Base-by-base conservation (phyloP, 1,139 yeast genomes). In the Hyphopichia pseudoburtonii region DNA sequence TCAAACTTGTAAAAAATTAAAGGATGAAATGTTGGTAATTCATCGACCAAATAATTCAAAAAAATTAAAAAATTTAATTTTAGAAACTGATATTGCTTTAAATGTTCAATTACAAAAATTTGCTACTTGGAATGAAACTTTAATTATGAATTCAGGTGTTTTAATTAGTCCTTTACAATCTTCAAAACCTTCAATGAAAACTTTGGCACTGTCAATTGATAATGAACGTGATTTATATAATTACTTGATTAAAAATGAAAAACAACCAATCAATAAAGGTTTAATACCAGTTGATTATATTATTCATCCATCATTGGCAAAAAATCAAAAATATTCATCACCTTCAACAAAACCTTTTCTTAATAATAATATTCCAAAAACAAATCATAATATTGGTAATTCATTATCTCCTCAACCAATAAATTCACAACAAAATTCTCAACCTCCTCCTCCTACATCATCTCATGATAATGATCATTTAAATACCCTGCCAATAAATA, bases 11-110 rank as follows among this genome's bases (percentile, higher is more conserved):
- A 84, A 85, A 46, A 78, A 85, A 36, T 62, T 81, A 45, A 83
- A 94, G 58, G 84, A 80, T 45, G 92, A 86, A 43, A 76, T 89
- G 35, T 64, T 86, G 43, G 73, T 76, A 52, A 73, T 76, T 28
- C 84, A 84, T 53, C 78, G 98, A 47, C 98, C 97, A 9, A 80
- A 76, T 42, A 78, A 80, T 34, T 80, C 89, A 4, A 77, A 80
- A 45, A 83, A 81, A 47, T 70, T 92, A 49, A 86, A 83, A 55
- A 83, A 86, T 56, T 68, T 88, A 46, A 82, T 89, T 38, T 68
- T 88, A 47, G 97, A 90, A 59, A 75, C 87, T 59, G 97, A 92
- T 59, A 80, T 87, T 36, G 97, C 96, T 10, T 69, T 90, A 71
- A 80, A 88, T 44, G 80, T 89, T 36, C 97, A 90, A 60, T 68